Base-by-base conservation (phyloP, 371 early-diverging fungal genomes). In the Zychaea mexicana region DNA sequence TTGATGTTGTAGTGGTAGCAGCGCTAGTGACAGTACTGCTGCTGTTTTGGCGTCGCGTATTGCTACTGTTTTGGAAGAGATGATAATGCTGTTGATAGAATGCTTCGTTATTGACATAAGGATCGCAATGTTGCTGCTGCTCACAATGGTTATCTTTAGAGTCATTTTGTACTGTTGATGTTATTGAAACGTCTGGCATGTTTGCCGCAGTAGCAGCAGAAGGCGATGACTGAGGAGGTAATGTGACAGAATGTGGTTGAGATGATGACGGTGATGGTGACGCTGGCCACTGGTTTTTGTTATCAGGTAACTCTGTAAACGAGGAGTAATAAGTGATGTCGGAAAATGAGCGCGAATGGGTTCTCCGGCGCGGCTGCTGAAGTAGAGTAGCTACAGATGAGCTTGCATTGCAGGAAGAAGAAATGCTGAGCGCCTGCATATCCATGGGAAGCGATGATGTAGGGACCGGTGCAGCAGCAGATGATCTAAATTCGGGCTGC, bases 401-500 rank as follows among this genome's bases (percentile, higher is more conserved):
- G 33, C 12, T 33, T 33, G 33, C 33, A 33, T 33, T 30, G 56
- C 19, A 36, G 42, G 57, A 21, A 24, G 57, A 21, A 24, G 22
- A 22, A 21, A 13, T 39, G 57, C 32, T 38, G 57, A 31, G 45
- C 17, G 45, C 12, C 17, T 45, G 45, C 45, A 45, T 45, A 19
- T 45, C 45, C 38, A 57, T 36, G 10, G 24, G 19, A 36, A 32
- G 26, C 9, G 57, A 28, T 33, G 57, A 12, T 38, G 36, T 28
- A 30, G 15, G n/a, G 42, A 10, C 12, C 15, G 22, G 22, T 28
- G 24, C 36, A 27, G 21, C 55, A n/a, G 36, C 39, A 39, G 57
- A 22, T 19, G 28, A 57, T 57, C 57, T 31, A 28, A 57, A 57
- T 57, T 57, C 38, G 19, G 57, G 36, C 57, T 57, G 57, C 42